Evolutionary conservation across 202 grass and related monocot species (phyloP).

Genomic region (Zizania palustris): DNA sequence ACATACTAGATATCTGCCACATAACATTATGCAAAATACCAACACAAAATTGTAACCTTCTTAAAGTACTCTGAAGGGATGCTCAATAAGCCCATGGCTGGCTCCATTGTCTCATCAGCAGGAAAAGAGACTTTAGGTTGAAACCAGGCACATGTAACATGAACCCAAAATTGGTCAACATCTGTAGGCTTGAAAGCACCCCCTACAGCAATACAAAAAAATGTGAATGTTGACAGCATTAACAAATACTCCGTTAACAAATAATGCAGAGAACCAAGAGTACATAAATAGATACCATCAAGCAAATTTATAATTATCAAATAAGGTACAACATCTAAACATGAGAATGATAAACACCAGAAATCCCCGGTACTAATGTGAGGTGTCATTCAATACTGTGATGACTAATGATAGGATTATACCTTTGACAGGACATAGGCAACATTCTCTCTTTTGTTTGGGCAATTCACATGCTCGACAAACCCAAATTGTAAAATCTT

Average conservation of each 20-base stretch:
- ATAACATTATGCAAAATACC: constrained; percentile 25
- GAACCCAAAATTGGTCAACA: constrained; percentile 86
- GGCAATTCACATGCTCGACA: constrained; percentile 83
- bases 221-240: constrained; percentile 24
- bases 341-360: neutral
- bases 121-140: constrained; percentile 86
- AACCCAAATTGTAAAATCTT: constrained; percentile 92
- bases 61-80: constrained; percentile 79
- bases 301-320: constrained; percentile 35
- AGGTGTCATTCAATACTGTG: constrained; percentile 14
- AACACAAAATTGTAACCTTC: constrained; percentile 55
- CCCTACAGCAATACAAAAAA: constrained; percentile 43
- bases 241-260: neutral
- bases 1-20: neutral
- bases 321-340: neutral
- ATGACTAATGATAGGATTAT: constrained; percentile 13
- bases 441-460: constrained; percentile 69
- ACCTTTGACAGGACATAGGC: constrained; percentile 96
- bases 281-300: constrained; percentile 12
- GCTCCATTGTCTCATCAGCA: constrained; percentile 81
- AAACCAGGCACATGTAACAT: constrained; percentile 96
- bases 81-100: constrained; percentile 79
- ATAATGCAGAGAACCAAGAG: constrained; percentile 10
- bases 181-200: constrained; percentile 93
- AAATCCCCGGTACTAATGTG: neutral